Base-by-base conservation (phyloP, 805 yeast genomes). In the Lipomyces mesembrius region DNA sequence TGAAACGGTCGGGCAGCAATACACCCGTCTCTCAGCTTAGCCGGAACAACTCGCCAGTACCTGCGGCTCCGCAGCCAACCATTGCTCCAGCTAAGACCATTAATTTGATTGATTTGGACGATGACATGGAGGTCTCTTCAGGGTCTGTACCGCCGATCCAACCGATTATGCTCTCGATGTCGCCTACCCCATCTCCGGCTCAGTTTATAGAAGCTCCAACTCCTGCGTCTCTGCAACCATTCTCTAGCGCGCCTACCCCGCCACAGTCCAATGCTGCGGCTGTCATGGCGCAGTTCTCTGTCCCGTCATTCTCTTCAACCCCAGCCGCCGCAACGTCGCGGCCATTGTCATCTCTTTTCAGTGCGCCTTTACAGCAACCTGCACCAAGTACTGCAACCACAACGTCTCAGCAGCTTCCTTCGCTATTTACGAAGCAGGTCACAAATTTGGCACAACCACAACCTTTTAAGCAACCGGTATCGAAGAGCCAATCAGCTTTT, bases 31-130 rank as follows among this genome's bases (percentile, higher is more conserved):
- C 65, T 20, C 34, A 49, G 63, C 70, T 63, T 25, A 62, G 66
- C 57, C 27, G 63, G 53, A 25, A 57, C 43, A 46, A 59, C 3
- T 59, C 69, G 35, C 66, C 69, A 12, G 37, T 27, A 2, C 20
- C 43, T 6, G 49, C n/a, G 34, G 51, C 57, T 27, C 29, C 62
- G 4, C 20, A 27, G 14, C 55, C 79, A 58, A 77, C 83, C 11
- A 75, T 76, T 57, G 79, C 83, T 9, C 79, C 81, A 62, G 79
- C 80, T 22, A 74, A 76, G 1, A 85, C 87, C 29, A 29, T 54
- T 20, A 64, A 64, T 66, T 81, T 92, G 72, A 89, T 92, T 68
- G 97, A 92, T 75, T 86, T 92, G 72, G 96, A 85, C 74, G 91
- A 86, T 71, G 87, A 82, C 59, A 76, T 77, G 46, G 62, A 61